Conservation (phyloP, 177 flowering plant genomes). For the Vitis hybrid region DNA sequence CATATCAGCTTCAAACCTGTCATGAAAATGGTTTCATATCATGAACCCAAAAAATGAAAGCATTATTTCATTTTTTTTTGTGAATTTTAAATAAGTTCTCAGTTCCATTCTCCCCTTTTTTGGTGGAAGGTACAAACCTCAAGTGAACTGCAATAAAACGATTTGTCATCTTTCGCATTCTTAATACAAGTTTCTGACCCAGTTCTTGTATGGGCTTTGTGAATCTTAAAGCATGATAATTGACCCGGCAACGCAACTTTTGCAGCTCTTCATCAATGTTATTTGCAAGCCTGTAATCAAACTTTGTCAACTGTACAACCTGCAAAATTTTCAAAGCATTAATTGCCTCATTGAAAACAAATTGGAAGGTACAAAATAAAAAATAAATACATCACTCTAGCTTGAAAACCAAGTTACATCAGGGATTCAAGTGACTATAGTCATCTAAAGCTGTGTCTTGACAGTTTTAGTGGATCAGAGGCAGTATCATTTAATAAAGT, state of each 20-base stretch:
- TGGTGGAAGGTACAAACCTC: conserved; percentile 47
- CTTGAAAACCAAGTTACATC: conserved; percentile 2
- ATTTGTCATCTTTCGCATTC: conserved; percentile 66
- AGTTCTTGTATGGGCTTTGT: conserved; percentile 65
- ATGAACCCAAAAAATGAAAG: not conserved
- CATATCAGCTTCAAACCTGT: conserved; percentile 99
- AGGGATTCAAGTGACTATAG: not conserved
- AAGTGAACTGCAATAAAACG: conserved; percentile 93
- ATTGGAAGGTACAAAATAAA: not conserved
- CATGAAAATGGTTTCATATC: conserved; percentile 5
- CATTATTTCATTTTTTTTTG: not conserved
- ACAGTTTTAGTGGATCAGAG: too few relatives aligned
- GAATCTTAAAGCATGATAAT: conserved; percentile 88
- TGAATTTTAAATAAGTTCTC: not conserved
- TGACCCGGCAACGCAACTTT: conserved; percentile 92
- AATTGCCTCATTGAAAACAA: not conserved
- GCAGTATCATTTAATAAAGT: not conserved
- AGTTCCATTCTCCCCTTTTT: not conserved
- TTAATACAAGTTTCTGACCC: conserved; percentile 65
- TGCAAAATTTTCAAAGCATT: conserved; percentile 33
- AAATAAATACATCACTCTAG: not conserved
- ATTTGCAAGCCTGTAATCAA: conserved; percentile 91
- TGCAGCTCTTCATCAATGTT: conserved; percentile 75
- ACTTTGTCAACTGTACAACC: conserved; percentile 95
- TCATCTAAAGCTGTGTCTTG: not conserved